phyloP scores from a whole-genome alignment of 148 eudicot genomes.

The Rhododendron griersonianum region DNA sequence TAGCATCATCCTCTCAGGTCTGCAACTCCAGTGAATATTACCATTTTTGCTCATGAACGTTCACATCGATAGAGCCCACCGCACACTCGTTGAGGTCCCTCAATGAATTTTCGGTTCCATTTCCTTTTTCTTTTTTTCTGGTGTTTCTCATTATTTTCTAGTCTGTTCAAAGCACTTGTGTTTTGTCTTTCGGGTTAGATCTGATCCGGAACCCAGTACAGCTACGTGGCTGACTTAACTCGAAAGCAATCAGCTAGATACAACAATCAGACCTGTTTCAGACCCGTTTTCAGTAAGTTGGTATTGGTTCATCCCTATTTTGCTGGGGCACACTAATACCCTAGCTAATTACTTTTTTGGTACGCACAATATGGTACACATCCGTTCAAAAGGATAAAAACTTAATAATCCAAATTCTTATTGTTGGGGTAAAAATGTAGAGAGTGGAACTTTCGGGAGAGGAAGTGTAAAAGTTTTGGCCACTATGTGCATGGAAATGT shows the following conservation, averaged over 20 bases:
- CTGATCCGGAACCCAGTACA: not conserved
- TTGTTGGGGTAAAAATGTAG: not conserved
- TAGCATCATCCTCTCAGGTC: not conserved
- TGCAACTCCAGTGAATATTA: not conserved
- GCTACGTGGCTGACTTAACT: not conserved
- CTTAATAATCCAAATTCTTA: not conserved
- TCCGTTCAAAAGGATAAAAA: not conserved
- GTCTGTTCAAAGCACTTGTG: not conserved
- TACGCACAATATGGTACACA: not conserved
- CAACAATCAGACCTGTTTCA: not conserved
- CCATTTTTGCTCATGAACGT: not conserved
- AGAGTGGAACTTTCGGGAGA: not conserved
- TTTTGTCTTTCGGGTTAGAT: not conserved
- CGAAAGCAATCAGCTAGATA: not conserved
- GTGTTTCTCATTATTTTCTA: not conserved
- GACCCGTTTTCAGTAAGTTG: not conserved
- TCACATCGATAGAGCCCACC: not conserved
- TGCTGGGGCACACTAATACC: not conserved
- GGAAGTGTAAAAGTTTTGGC: not conserved
- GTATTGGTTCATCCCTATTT: not conserved
- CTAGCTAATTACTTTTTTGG: not conserved
- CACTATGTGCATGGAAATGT: not conserved
- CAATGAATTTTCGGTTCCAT: not conserved
- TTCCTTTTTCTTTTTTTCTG: not conserved
- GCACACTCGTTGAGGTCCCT: not conserved